Evolutionary conservation across 108 stramenopile species (phyloP), one percentile per base, ranked within the genome.

Genomic region (Cyclostephanos invisitatus): DNA sequence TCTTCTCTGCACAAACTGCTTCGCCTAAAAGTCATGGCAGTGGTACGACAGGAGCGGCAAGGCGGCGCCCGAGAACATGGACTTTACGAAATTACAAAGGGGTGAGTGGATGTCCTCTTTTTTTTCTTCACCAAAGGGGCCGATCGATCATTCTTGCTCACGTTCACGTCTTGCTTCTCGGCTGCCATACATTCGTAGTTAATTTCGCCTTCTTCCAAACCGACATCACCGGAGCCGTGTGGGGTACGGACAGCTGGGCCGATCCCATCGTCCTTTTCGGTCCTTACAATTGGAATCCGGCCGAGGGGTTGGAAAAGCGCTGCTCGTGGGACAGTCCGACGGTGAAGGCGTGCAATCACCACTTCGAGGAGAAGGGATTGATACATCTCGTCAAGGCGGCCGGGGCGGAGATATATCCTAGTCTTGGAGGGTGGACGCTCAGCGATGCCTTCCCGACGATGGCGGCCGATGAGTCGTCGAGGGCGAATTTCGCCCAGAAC

Each of bases 121-220:
- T 25, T n/a, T 24, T 12, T 28, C 28, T 64, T 21, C 38, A 3
- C 2, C 28, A n/a, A n/a, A n/a, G n/a, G n/a, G n/a, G n/a, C n/a
- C n/a, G n/a, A 64, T 64, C 42, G 9, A 32, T 9, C 15, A 32
- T 29, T 1, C 28, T 53, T 10, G 5, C 51, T 53, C 51, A 59
- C 15, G 27, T 35, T 17, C 29, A 2, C 32, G 4, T 32, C 32
- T 32, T n/a, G 5, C 44, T 4, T 40, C 17, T 28, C 56, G 8
- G 12, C 17, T 14, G 27, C 21, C 55, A 27, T 40, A 17, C 14
- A 38, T 42, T 22, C n/a, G 20, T 21, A 66, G 50, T 66, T n/a
- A 72, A 72, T 20, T 49, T 80, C 70, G 79, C 79, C 5, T 80
- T 80, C 68, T 80, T 80, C 55, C 79, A 80, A 67, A 70, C 69